A percentile compares a stretch with the other conserved stretches of the same genome.
These are phyloP conservation scores for Pseudogymnoascus sp. DNA, from an alignment of 2,329 filamentous ascomycete genomes.

Conservation along the genomic window DNA sequence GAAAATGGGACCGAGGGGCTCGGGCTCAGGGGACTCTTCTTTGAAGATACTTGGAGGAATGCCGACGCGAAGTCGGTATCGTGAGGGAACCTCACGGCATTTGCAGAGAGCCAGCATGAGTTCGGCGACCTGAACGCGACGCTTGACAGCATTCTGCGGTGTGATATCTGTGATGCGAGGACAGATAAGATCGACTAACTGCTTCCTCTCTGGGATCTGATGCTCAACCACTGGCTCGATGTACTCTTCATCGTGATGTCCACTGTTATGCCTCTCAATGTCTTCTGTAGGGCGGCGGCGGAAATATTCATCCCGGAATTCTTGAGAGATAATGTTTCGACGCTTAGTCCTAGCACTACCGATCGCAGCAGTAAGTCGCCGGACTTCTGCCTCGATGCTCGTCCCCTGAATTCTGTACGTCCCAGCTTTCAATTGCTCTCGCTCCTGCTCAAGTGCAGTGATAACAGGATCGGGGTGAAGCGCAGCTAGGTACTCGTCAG, in stretches of 20 bases:
- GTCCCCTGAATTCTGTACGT: constrained; percentile 7
- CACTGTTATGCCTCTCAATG: constrained; percentile 15
- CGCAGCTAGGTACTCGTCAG: not conserved
- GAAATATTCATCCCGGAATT: not conserved
- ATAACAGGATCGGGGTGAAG: constrained; percentile 6
- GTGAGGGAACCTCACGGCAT: constrained; percentile 9
- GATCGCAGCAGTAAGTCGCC: constrained; percentile 3
- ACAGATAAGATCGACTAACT: constrained; percentile 16
- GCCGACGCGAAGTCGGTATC: not conserved
- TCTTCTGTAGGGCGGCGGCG: constrained; percentile 12
- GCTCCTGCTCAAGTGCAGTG: constrained; percentile 5
- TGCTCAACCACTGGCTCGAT: constrained; percentile 13
- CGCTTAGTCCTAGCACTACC: constrained; percentile 4
- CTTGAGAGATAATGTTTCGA: constrained; percentile 8
- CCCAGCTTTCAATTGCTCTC: constrained; percentile 7
- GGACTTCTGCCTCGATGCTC: constrained; percentile 7
- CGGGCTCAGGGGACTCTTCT: not conserved
- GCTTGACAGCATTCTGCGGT: constrained; percentile 12
- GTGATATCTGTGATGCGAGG: constrained; percentile 11
- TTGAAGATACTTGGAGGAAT: constrained; percentile 6
- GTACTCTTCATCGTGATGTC: constrained; percentile 11
- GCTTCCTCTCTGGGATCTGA: constrained; percentile 14
- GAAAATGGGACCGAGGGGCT: not conserved
- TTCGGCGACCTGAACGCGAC: constrained; percentile 11
- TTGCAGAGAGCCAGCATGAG: constrained; percentile 11